These are phyloP conservation scores for Rhizoclosmatium globosum DNA, from an alignment of 192 early-diverging fungal genomes.

Conservation along the genomic window DNA sequence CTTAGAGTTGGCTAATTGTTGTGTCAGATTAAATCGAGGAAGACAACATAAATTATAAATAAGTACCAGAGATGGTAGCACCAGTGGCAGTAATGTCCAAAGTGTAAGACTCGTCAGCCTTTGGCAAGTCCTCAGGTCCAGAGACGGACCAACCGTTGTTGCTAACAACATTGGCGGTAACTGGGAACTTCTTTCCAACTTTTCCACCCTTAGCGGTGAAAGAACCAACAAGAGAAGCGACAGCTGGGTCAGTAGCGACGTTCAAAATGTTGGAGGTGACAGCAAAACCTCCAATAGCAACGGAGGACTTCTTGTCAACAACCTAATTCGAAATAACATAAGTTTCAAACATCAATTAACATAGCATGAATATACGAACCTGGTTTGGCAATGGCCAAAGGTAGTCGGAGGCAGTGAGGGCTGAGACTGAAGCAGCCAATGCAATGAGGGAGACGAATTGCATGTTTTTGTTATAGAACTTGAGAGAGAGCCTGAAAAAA, in stretches of 20 bases:
- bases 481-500: too few relatives aligned
- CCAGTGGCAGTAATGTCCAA: neutral
- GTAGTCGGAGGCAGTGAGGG: neutral
- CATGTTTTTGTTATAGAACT: neutral
- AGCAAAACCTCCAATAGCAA: neutral
- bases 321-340: neutral
- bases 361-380: too few relatives aligned
- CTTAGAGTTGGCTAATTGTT: slow-evolving; percentile 44
- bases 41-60: neutral
- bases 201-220: neutral
- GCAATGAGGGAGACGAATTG: neutral
- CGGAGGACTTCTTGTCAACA: neutral
- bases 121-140: neutral
- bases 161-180: neutral
- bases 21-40: neutral
- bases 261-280: neutral
- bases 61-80: slow-evolving; percentile 41
- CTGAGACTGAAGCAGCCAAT: neutral
- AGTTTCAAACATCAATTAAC: too few relatives aligned
- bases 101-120: slow-evolving; percentile 9
- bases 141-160: neutral
- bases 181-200: neutral
- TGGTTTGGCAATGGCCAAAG: neutral
- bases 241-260: neutral
- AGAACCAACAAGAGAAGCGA: neutral